Evolutionary conservation across 176 grass and related monocot genomes (phyloP).

Genomic region (Stipa capillata): DNA sequence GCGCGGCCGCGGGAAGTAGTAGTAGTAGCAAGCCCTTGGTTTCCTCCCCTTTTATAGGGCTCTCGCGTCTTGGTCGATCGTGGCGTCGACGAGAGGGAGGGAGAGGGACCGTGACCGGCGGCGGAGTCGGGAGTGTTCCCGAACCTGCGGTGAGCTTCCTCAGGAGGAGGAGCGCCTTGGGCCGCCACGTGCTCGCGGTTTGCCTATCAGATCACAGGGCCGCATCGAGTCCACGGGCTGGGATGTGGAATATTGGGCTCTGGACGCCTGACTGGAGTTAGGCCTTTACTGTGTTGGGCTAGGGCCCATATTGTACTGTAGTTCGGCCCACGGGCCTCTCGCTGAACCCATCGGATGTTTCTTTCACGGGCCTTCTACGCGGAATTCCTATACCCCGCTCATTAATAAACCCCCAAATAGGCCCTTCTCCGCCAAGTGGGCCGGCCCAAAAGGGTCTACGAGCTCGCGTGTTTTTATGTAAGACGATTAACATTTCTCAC

Average conservation of each 20-base stretch:
- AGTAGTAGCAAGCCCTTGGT: not conserved
- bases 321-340: not conserved
- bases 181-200: not conserved
- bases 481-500: too few relatives aligned
- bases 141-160: not conserved
- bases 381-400: too few relatives aligned
- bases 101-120: conserved; percentile 1
- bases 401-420: too few relatives aligned
- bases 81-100: conserved; percentile 1
- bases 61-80: not conserved
- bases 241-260: not conserved
- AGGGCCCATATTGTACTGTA: not conserved
- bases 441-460: too few relatives aligned
- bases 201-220: not conserved
- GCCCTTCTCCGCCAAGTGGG: too few relatives aligned
- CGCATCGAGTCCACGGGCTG: not conserved
- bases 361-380: too few relatives aligned
- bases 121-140: conserved; percentile 23
- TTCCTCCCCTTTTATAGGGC: not conserved
- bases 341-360: too few relatives aligned
- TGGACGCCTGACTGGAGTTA: not conserved
- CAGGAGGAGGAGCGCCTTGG: not conserved
- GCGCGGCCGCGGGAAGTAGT: not conserved
- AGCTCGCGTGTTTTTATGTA: too few relatives aligned
- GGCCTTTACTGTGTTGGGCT: not conserved